These are phyloP conservation scores for Paecilomyces dactylethromorphus DNA, from an alignment of 2,329 filamentous ascomycete species.

Conservation along the genomic window DNA sequence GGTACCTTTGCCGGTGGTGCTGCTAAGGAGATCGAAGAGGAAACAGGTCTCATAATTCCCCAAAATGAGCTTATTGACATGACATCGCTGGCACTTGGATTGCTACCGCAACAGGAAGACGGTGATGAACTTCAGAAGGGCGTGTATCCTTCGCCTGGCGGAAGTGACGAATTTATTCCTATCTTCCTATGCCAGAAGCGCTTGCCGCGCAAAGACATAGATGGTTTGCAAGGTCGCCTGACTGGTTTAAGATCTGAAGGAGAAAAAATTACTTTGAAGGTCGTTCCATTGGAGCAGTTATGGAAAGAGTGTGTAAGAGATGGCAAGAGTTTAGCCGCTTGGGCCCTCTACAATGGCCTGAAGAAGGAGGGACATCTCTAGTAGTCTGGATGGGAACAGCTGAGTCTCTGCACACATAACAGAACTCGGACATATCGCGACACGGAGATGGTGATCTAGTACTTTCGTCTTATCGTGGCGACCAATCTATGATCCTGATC, in stretches of 20 bases:
- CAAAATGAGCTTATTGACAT: constrained; percentile 48
- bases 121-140: constrained; percentile 40
- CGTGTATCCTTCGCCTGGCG: constrained; percentile 50
- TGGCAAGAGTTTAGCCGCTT: constrained; percentile 50
- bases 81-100: constrained; percentile 42
- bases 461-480: too few species aligned
- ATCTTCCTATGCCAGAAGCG: constrained; percentile 51
- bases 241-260: constrained; percentile 50
- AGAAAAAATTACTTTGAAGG: constrained; percentile 54
- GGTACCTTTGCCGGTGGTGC: constrained; percentile 50
- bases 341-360: constrained; percentile 50
- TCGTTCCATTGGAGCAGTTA: constrained; percentile 44
- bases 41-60: constrained; percentile 48
- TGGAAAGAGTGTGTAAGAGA: constrained; percentile 52
- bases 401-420: not conserved
- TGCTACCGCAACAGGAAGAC: constrained; percentile 8
- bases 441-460: not conserved
- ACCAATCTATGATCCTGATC: not conserved
- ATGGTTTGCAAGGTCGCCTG: constrained; percentile 45
- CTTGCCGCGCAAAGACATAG: constrained; percentile 42
- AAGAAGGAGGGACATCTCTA: constrained; percentile 41
- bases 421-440: not conserved
- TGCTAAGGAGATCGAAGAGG: constrained; percentile 52
- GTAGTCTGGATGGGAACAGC: not conserved
- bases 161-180: constrained; percentile 54